A percentile compares a stretch with the other conserved stretches of the same genome.
These are phyloP conservation scores for Mortierella sp. DNA, from an alignment of 371 early-diverging fungal species.

Conservation along the genomic window DNA sequence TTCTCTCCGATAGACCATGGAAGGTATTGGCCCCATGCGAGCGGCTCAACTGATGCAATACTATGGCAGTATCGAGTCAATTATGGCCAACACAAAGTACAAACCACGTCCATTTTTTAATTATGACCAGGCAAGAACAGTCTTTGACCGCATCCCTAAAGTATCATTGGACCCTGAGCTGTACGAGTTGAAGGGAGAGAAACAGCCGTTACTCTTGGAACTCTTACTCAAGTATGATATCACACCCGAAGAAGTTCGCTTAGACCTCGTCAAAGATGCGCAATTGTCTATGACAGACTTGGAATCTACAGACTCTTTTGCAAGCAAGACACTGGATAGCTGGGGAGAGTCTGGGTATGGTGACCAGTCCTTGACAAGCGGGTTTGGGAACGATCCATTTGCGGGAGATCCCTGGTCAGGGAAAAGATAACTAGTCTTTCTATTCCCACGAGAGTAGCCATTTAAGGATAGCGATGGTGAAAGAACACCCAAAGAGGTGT, in stretches of 20 bases:
- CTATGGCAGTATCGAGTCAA: constrained; percentile 72
- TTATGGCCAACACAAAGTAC: constrained; percentile 57
- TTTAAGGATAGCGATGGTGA: no score
- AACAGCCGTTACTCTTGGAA: constrained; percentile 17
- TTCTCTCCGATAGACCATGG: constrained; percentile 63
- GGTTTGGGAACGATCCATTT: no score
- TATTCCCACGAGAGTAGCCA: no score
- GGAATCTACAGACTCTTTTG: no score
- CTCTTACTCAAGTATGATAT: constrained; percentile 57
- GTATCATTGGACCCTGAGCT: constrained; percentile 41
- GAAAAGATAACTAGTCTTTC: no score
- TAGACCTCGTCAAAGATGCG: constrained; percentile 16
- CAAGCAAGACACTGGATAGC: no score
- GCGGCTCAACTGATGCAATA: constrained; percentile 65
- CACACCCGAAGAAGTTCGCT: constrained; percentile 39
- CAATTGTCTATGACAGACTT: no score
- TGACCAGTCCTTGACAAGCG: no score
- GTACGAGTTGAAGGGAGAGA: constrained; percentile 24
- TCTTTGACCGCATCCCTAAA: constrained; percentile 55
- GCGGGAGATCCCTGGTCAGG: no score
- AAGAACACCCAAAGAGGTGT: no score
- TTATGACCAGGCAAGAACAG: constrained; percentile 62
- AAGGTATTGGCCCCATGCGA: constrained; percentile 70
- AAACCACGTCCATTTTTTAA: constrained; percentile 61
- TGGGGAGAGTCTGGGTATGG: no score